Evolutionary conservation across 352 stramenopile species (phyloP).

Genomic region (Globisporangium apiculatum): DNA sequence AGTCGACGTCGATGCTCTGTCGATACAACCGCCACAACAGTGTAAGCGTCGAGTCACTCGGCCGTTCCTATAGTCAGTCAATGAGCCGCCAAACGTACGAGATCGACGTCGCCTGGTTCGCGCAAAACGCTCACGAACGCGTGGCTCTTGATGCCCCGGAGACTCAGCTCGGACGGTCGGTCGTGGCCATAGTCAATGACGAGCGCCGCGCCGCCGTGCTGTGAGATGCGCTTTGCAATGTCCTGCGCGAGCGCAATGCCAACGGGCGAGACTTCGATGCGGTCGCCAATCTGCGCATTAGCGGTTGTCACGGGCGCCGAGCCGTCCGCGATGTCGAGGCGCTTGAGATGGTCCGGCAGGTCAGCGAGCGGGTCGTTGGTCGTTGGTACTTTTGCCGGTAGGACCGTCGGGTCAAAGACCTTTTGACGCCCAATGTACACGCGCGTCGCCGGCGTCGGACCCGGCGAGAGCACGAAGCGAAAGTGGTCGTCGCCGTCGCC

Average conservation of each 20-base stretch:
- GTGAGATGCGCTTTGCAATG: constrained; percentile 83
- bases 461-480: constrained; percentile 91
- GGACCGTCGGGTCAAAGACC: constrained; percentile 51
- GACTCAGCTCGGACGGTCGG: constrained; percentile 81
- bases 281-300: constrained; percentile 67
- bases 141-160: constrained; percentile 93
- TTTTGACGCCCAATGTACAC: constrained; percentile 85
- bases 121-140: constrained; percentile 91
- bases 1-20: constrained; percentile 86
- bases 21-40: background rate
- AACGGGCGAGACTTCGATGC: constrained; percentile 92
- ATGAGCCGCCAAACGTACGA: constrained; percentile 28
- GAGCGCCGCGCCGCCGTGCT: constrained; percentile 81
- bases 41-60: constrained; percentile 11
- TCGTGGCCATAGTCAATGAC: constrained; percentile 96
- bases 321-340: constrained; percentile 44
- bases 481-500: constrained; percentile 83
- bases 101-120: constrained; percentile 90
- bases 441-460: constrained; percentile 85
- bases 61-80: constrained; percentile 12
- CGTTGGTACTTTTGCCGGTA: constrained; percentile 17
- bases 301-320: constrained; percentile 37
- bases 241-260: constrained; percentile 90
- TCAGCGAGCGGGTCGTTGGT: constrained; percentile 14
- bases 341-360: constrained; percentile 22